Conservation (phyloP, 768 basidiomycete genomes). For the Podaxis sp. region DNA sequence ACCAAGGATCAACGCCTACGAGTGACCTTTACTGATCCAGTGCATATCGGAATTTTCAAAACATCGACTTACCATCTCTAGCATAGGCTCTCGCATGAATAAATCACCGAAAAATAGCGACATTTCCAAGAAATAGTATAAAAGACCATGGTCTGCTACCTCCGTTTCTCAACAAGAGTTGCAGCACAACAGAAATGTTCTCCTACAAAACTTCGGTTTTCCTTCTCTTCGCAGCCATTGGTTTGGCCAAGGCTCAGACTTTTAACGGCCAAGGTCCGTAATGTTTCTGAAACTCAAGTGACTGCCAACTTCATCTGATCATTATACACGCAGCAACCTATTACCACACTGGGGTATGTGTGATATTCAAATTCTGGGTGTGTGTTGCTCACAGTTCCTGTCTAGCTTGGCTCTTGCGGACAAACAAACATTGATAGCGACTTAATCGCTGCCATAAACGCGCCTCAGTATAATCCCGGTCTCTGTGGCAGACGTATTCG, state of each 20-base stretch:
- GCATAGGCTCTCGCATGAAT: background rate
- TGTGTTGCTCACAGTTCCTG: background rate
- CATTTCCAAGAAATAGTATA: background rate
- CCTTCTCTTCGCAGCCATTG: background rate
- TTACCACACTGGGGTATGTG: background rate
- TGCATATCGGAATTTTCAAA: background rate
- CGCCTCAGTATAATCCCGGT: background rate
- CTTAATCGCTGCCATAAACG: background rate
- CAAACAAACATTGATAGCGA: background rate
- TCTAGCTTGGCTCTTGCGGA: conserved; percentile 1
- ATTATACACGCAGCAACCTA: background rate
- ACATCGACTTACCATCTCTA: background rate
- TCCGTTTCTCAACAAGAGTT: background rate
- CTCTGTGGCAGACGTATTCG: background rate
- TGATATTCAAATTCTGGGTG: background rate
- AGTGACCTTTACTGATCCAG: background rate
- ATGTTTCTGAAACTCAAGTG: background rate
- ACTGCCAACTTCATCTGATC: background rate
- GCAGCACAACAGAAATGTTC: background rate
- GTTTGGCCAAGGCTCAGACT: background rate
- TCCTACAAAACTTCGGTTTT: background rate
- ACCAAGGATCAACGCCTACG: background rate
- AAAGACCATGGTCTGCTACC: background rate
- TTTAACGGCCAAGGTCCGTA: background rate
- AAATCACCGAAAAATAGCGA: background rate